These are phyloP conservation scores for Cynanchum wilfordii DNA, from an alignment of 257 asterid species.

Conservation along the genomic window DNA sequence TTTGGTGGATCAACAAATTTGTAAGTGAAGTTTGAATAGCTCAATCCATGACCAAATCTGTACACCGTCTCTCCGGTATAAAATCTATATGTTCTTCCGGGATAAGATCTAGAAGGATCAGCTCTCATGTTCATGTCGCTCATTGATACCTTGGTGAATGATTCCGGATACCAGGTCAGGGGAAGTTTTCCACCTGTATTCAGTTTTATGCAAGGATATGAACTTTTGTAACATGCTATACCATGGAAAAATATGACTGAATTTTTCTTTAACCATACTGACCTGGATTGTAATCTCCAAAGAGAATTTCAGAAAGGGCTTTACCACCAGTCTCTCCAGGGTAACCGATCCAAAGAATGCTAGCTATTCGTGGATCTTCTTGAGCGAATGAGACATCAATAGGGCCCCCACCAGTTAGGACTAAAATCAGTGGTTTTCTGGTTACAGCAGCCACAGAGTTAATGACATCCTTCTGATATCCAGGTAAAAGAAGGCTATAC, in stretches of 20 bases:
- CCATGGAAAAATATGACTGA: no score
- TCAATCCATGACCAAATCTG: constrained; percentile 76
- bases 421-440: constrained; percentile 65
- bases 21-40: constrained; percentile 60
- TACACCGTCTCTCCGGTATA: constrained; percentile 65
- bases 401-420: constrained; percentile 91
- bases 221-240: not conserved
- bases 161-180: constrained; percentile 89
- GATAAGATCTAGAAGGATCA: constrained; percentile 67
- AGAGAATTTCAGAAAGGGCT: constrained; percentile 74
- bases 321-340: constrained; percentile 92
- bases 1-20: constrained; percentile 55
- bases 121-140: constrained; percentile 90
- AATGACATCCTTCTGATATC: constrained; percentile 60
- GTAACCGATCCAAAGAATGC: constrained; percentile 93
- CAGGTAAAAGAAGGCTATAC: constrained; percentile 89
- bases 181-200: constrained; percentile 77
- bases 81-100: constrained; percentile 87
- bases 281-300: constrained; percentile 90
- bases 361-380: constrained; percentile 48
- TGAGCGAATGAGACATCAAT: constrained; percentile 71
- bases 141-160: constrained; percentile 77
- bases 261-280: constrained; percentile 5
- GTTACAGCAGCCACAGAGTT: constrained; percentile 52
- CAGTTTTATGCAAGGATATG: not conserved